A percentile compares a stretch with the other conserved stretches of the same genome.
Conservation (phyloP, 495 filamentous ascomycete genomes). For the Xylaria longipes region DNA sequence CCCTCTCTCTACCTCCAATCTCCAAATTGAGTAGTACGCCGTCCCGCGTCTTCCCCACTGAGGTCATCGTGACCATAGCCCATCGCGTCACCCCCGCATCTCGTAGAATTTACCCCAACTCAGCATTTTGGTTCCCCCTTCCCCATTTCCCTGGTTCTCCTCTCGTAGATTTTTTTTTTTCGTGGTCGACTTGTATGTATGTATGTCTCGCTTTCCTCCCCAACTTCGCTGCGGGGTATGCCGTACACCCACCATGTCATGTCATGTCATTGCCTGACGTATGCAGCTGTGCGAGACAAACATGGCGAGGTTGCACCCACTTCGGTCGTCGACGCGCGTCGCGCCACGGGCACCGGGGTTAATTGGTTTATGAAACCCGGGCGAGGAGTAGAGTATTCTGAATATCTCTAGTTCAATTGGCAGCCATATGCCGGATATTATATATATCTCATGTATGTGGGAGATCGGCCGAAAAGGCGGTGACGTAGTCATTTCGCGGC, state of each 20-base stretch:
- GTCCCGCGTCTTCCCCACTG: not conserved
- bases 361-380: not conserved
- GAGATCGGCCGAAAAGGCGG: not conserved
- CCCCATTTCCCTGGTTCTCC: not conserved
- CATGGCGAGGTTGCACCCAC: not conserved
- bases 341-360: not conserved
- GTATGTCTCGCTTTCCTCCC: not conserved
- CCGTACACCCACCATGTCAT: not conserved
- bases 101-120: slow-evolving; percentile 5
- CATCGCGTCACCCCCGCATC: slow-evolving; percentile 5
- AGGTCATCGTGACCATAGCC: not conserved
- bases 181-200: not conserved
- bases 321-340: not conserved
- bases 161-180: not conserved
- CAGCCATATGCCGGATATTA: not conserved
- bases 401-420: not conserved
- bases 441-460: not conserved
- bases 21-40: not conserved
- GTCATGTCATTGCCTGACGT: not conserved
- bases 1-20: not conserved
- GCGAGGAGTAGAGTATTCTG: too few species aligned
- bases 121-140: not conserved
- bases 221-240: slow-evolving; percentile 9
- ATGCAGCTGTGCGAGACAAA: not conserved
- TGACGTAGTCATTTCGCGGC: not conserved